Evolutionary conservation across 139 green algal species (phyloP), one percentile per base, ranked within the genome.

Genomic region (Auxenochlorella pyrenoidosa): DNA sequence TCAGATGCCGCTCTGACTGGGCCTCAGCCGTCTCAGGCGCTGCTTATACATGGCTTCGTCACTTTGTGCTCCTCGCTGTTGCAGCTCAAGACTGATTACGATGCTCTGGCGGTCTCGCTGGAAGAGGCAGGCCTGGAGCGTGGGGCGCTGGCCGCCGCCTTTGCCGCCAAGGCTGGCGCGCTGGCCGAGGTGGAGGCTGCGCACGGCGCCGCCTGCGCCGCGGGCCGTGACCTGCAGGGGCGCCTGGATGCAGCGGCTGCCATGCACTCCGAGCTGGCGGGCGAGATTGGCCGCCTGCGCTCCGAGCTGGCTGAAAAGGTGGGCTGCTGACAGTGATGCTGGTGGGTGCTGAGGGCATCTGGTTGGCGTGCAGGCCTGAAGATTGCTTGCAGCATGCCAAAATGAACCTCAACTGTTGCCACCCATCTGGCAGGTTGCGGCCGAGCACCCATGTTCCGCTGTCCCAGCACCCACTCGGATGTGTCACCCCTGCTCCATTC

Each of bases 201-300:
- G 77, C 77, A 70, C 16, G 51, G 16, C 0, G 41, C 26, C 41
- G 77, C 77, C n/a, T 83, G 77, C 77, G 51, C 22, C 18, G 34
- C n/a, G 34, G 77, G n/a, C 15, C 54, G 54, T 30, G 77, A 68
- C n/a, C 51, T 82, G 76, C 76, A 82, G 76, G 76, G n/a, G 2
- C 32, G 47, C 32, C 76, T 82, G 32, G 76, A 82, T n/a, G 47
- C 32, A 3, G 47, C 76, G 18, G 76, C 76, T 18, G 76, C 47
- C 5, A 47, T 36, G 44, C 76, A 68, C 47, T n/a, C n/a, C 32
- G 51, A 26, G 22, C 51, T 68, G 77, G 54, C 21, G 26, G 51
- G 47, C 47, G 51, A 66, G 41, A 19, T 60, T n/a, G 77, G 15
- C 19, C 10, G 41, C n/a, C 47, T 66, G 18, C 77, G 51, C 26